These are phyloP conservation scores for Russula lepida DNA, from an alignment of 768 basidiomycete genomes.

Conservation along the genomic window DNA sequence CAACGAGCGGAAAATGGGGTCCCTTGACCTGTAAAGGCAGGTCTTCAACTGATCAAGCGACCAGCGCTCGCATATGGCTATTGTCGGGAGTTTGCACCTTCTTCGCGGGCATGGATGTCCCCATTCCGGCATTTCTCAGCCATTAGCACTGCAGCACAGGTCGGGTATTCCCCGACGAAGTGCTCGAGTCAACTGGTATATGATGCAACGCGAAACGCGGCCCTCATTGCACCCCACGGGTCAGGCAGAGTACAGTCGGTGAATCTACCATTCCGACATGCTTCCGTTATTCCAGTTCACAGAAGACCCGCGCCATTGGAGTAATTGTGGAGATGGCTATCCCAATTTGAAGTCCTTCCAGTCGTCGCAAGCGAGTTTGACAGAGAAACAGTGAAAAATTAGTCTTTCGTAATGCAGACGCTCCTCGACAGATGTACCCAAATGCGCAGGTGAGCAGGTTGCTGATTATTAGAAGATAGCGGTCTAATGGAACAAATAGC, in stretches of 20 bases:
- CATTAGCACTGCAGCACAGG: neutral
- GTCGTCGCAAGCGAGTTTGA: neutral
- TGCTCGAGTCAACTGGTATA: neutral
- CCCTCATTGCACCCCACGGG: neutral
- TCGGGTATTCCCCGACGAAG: conserved; percentile 2
- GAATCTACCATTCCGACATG: conserved; percentile 14
- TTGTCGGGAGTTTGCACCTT: conserved; percentile 3
- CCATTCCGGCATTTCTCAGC: conserved; percentile 6
- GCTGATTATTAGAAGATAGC: neutral
- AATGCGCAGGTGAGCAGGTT: neutral
- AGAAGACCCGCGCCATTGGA: conserved; percentile 12
- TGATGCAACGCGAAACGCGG: conserved; percentile 3
- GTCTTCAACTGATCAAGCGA: conserved; percentile 10
- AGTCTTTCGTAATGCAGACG: conserved; percentile 1
- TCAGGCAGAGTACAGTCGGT: conserved; percentile 1
- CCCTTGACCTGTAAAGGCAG: conserved; percentile 7
- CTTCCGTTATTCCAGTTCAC: conserved; percentile 15
- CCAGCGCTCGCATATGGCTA: conserved; percentile 2
- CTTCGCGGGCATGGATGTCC: conserved; percentile 4
- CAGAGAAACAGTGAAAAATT: conserved; percentile 1
- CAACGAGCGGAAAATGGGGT: neutral
- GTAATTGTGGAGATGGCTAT: conserved; percentile 1
- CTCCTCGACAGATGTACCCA: neutral
- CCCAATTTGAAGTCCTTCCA: conserved; percentile 9
- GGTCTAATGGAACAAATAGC: neutral